Conservation (phyloP, 306 rosid species). For the Pyrus betulifolia region DNA sequence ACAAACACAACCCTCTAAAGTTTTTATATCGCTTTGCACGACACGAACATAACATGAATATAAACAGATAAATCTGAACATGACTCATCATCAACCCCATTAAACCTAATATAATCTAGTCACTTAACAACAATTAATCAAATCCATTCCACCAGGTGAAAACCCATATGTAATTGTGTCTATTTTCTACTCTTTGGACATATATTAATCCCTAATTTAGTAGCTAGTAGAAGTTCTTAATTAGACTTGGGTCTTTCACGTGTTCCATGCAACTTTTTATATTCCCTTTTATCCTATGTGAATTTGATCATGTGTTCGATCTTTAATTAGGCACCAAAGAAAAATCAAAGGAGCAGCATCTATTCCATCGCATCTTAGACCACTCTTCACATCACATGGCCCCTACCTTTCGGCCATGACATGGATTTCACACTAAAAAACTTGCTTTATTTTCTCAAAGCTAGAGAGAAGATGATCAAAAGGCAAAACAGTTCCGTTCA, state of each 20-base stretch:
- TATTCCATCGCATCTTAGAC: neutral
- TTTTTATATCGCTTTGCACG: no score
- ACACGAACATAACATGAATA: no score
- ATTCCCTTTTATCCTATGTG: neutral
- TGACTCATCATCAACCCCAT: no score
- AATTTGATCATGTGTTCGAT: neutral
- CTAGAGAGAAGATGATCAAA: constrained; percentile 1
- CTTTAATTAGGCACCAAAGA: neutral
- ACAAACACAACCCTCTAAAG: no score
- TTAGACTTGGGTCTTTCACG: neutral
- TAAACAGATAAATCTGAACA: no score
- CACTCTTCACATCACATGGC: neutral
- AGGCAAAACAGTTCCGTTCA: neutral
- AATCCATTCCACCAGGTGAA: neutral
- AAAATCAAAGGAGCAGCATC: neutral
- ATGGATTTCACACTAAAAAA: neutral
- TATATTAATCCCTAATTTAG: neutral
- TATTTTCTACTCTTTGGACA: neutral
- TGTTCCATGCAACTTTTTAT: neutral
- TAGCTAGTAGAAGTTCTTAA: neutral
- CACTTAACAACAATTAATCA: neutral
- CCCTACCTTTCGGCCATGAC: neutral
- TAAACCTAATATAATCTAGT: no score
- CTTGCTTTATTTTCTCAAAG: neutral
- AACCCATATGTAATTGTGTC: neutral